A percentile compares a stretch with the other conserved stretches of the same genome.
Evolutionary conservation across 2,329 filamentous ascomycete species (phyloP).

Genomic region (Ramularia collo-cygni): DNA sequence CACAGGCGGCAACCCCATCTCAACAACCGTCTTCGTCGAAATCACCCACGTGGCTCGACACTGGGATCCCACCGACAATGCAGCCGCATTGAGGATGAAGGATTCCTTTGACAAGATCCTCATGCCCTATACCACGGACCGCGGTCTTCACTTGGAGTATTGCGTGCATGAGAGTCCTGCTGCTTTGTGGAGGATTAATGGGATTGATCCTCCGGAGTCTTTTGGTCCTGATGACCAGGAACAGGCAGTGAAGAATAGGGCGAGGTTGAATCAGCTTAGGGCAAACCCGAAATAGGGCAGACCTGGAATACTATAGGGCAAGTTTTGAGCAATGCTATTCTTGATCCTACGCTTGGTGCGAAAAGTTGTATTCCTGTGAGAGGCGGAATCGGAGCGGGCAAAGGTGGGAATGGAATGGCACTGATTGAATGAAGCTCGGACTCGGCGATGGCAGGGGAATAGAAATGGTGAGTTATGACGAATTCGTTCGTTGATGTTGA

Average conservation of each 20-base stretch:
- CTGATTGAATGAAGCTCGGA: too few species aligned
- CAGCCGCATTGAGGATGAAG: not conserved
- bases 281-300: too few species aligned
- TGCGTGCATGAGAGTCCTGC: not conserved
- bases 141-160: not conserved
- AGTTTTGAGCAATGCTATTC: too few species aligned
- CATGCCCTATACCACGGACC: not conserved
- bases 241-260: not conserved
- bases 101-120: conserved; percentile 1
- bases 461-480: too few species aligned
- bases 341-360: too few species aligned
- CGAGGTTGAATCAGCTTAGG: not conserved
- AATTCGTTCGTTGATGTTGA: too few species aligned
- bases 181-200: conserved; percentile 1
- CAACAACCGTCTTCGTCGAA: not conserved
- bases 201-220: conserved; percentile 1
- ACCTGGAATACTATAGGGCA: too few species aligned
- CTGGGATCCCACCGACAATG: not conserved
- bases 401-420: too few species aligned
- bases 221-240: not conserved
- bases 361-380: too few species aligned
- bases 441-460: too few species aligned
- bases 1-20: not conserved
- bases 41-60: conserved; percentile 1
- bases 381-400: too few species aligned